Conservation (phyloP, 2,329 filamentous ascomycete genomes). For the Aaosphaeria pasadenensis region DNA sequence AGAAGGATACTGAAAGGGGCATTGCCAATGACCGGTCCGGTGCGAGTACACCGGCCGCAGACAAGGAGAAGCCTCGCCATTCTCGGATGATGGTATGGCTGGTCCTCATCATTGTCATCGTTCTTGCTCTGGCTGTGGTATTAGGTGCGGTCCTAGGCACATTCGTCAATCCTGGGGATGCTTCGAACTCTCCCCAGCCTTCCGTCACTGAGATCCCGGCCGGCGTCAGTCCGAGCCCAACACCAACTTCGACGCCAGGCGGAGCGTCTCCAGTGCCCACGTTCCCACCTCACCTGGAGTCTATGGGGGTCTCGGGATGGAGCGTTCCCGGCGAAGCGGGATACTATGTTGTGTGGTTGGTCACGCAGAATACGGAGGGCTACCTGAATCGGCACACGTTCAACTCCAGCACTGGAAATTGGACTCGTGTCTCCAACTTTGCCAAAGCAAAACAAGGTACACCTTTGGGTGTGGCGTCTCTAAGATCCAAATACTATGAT, state of each 20-base stretch:
- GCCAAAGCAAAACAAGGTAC: slow-evolving; percentile 5
- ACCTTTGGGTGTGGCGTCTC: slow-evolving; percentile 8
- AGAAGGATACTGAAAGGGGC: background rate
- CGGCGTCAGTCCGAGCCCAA: slow-evolving; percentile 2
- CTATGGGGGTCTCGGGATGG: slow-evolving; percentile 11
- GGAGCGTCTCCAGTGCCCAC: background rate
- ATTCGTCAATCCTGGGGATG: background rate
- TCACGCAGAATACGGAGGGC: slow-evolving; percentile 11
- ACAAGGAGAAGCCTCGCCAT: slow-evolving; percentile 3
- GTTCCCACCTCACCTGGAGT: slow-evolving; percentile 3
- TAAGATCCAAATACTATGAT: slow-evolving; percentile 9
- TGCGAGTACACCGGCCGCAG: background rate
- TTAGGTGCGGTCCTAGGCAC: slow-evolving; percentile 14
- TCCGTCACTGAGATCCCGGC: slow-evolving; percentile 11
- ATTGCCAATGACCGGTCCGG: background rate
- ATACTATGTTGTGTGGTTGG: slow-evolving; percentile 8
- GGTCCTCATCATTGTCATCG: slow-evolving; percentile 1
- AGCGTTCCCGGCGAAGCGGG: slow-evolving; percentile 5
- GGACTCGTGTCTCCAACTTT: slow-evolving; percentile 14
- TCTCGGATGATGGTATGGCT: slow-evolving; percentile 11
- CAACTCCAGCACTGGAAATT: slow-evolving; percentile 14
- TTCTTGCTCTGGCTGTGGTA: slow-evolving; percentile 9
- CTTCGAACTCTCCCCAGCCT: slow-evolving; percentile 1
- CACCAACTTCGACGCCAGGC: slow-evolving; percentile 5
- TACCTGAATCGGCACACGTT: slow-evolving; percentile 11